phyloP scores from a whole-genome alignment of 140 eudicot genomes.

The Ambrosia hybrid region DNA sequence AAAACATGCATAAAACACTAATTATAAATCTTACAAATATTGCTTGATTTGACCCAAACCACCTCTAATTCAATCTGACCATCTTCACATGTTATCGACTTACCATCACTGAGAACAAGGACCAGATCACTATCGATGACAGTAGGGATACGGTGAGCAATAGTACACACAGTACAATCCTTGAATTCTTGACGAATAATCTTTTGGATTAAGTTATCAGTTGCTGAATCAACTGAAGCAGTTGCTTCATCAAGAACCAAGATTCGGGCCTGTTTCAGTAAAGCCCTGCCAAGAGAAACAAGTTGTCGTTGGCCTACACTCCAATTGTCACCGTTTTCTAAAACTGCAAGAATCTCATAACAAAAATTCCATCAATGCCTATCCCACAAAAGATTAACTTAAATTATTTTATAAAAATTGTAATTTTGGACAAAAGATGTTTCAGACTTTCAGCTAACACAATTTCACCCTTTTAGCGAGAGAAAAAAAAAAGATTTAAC shows the following conservation, averaged over 20 bases:
- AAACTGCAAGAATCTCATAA: slow-evolving; percentile 45
- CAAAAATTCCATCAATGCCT: slow-evolving; percentile 17
- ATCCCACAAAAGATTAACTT: background rate
- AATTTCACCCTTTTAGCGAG: background rate
- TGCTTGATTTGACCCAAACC: too few relatives aligned
- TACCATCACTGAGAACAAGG: slow-evolving; percentile 94
- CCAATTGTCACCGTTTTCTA: slow-evolving; percentile 96
- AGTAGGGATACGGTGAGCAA: slow-evolving; percentile 94
- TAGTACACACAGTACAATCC: slow-evolving; percentile 85
- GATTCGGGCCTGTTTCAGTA: slow-evolving; percentile 80
- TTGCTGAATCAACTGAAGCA: slow-evolving; percentile 89
- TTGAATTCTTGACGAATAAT: slow-evolving; percentile 74
- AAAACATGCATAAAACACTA: slow-evolving; percentile 18
- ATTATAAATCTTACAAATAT: background rate
- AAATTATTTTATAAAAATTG: background rate
- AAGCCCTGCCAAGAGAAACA: slow-evolving; percentile 86
- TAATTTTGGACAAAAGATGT: background rate
- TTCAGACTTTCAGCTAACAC: background rate
- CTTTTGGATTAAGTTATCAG: slow-evolving; percentile 84
- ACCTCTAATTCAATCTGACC: background rate
- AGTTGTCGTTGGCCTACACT: slow-evolving; percentile 96
- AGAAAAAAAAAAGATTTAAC: background rate
- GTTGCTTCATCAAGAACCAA: slow-evolving; percentile 87
- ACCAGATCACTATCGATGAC: slow-evolving; percentile 91
- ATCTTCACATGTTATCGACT: background rate